Conservation (phyloP, 2,329 filamentous ascomycete species). For the Blastomyces percursus region DNA sequence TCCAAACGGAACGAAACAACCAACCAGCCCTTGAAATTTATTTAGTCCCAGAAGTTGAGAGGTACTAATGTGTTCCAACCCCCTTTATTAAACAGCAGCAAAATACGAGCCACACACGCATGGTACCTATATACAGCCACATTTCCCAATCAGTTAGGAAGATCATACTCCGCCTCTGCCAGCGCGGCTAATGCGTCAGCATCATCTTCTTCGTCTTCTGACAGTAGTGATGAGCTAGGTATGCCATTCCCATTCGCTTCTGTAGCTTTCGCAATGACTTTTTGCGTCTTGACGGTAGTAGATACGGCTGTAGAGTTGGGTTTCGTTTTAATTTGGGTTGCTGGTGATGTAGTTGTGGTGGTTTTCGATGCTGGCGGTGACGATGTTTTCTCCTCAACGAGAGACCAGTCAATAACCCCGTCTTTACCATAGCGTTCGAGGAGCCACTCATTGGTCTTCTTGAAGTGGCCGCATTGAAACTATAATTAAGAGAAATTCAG, state of each 20-base stretch:
- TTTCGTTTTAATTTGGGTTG: background rate
- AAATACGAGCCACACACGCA: background rate
- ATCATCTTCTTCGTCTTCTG: constrained; percentile 22
- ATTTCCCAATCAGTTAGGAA: background rate
- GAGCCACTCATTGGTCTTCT: constrained; percentile 56
- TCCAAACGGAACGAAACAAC: too few species aligned
- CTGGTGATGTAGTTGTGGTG: background rate
- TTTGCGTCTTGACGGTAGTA: background rate
- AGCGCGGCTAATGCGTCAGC: constrained; percentile 34
- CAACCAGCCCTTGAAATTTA: too few species aligned
- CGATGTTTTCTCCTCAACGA: constrained; percentile 23
- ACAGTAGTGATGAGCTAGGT: background rate
- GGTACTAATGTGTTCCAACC: too few species aligned
- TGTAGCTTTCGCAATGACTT: background rate
- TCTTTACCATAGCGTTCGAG: constrained; percentile 64
- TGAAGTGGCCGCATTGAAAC: constrained; percentile 38
- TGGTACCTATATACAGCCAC: background rate
- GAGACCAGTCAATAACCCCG: constrained; percentile 74
- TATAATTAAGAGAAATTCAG: constrained; percentile 15
- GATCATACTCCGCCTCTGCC: constrained; percentile 21
- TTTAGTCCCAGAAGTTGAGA: too few species aligned
- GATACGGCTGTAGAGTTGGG: background rate
- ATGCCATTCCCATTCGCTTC: constrained; percentile 16
- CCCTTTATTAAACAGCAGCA: too few species aligned
- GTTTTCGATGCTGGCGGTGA: background rate